These are phyloP conservation scores for Aspergillus nomiae DNA, from an alignment of 2,329 filamentous ascomycete genomes.

Conservation along the genomic window DNA sequence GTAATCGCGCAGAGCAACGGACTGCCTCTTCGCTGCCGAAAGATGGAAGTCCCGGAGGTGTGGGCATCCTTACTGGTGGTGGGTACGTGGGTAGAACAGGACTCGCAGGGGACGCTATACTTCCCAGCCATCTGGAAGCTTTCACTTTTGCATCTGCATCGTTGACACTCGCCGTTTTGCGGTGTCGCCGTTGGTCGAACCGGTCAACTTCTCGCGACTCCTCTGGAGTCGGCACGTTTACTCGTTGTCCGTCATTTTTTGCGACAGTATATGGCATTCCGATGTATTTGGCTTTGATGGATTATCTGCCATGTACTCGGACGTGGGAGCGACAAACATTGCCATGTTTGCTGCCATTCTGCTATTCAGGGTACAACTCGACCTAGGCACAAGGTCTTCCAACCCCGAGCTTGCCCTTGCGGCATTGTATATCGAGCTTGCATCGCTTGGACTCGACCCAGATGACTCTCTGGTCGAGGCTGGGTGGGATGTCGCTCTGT, in stretches of 20 bases:
- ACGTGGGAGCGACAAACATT: conserved; percentile 28
- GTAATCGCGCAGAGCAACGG: conserved; percentile 30
- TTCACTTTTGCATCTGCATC: conserved; percentile 23
- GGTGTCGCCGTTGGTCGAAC: conserved; percentile 10
- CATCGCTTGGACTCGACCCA: conserved; percentile 36
- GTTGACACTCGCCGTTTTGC: conserved; percentile 30
- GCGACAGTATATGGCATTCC: conserved; percentile 9
- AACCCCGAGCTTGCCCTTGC: conserved; percentile 31
- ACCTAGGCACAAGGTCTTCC: conserved; percentile 18
- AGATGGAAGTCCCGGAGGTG: conserved; percentile 48
- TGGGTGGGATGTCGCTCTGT: neutral
- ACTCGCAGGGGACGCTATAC: conserved; percentile 29
- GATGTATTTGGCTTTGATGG: conserved; percentile 5
- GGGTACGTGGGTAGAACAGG: conserved; percentile 37
- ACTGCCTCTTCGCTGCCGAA: conserved; percentile 46
- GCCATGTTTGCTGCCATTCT: conserved; percentile 31
- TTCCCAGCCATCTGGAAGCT: conserved; percentile 26
- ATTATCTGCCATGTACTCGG: conserved; percentile 1
- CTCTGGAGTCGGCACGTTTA: neutral
- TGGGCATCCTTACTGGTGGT: conserved; percentile 42
- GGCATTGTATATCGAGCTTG: conserved; percentile 43
- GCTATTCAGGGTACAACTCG: conserved; percentile 23
- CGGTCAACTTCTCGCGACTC: neutral
- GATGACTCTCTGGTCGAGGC: conserved; percentile 15
- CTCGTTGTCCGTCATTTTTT: neutral